Evolutionary conservation across 2,329 filamentous ascomycete genomes (phyloP).

Genomic region (Colletotrichum cereale): DNA sequence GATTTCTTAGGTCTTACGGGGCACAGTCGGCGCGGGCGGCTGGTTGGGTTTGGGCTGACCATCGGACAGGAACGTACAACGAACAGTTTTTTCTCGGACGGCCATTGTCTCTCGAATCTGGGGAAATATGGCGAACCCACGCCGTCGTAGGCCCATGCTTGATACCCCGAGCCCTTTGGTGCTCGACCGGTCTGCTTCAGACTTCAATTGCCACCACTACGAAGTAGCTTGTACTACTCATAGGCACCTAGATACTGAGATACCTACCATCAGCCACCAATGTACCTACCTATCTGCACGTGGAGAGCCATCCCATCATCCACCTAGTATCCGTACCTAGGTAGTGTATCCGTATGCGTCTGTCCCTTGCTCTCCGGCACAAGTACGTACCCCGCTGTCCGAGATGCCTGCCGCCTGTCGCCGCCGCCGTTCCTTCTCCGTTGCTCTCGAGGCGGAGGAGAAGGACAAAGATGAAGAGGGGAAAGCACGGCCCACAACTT

Average conservation of each 20-base stretch:
- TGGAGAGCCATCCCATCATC: background rate
- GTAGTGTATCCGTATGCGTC: too few species aligned
- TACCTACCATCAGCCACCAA: too few species aligned
- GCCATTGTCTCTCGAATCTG: background rate
- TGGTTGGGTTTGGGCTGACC: background rate
- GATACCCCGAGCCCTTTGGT: background rate
- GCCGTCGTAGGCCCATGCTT: background rate
- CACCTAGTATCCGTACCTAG: too few species aligned
- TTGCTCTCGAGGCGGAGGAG: background rate
- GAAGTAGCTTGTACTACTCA: too few species aligned
- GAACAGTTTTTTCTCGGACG: background rate
- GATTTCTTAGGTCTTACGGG: constrained; percentile 10
- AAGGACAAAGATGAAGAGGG: background rate
- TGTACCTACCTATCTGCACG: background rate
- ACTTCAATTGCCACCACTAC: background rate
- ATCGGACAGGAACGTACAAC: background rate
- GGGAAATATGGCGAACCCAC: background rate
- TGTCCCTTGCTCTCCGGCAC: too few species aligned
- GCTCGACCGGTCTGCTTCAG: constrained; percentile 1
- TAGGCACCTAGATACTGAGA: too few species aligned
- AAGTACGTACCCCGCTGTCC: background rate
- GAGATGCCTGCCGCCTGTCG: constrained; percentile 1
- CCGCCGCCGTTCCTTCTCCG: background rate
- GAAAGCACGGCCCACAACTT: background rate
- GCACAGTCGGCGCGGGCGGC: background rate